Evolutionary conservation across 2,329 filamentous ascomycete genomes (phyloP), one percentile per base, ranked within the genome.

Genomic region (Meredithiella fracta): DNA sequence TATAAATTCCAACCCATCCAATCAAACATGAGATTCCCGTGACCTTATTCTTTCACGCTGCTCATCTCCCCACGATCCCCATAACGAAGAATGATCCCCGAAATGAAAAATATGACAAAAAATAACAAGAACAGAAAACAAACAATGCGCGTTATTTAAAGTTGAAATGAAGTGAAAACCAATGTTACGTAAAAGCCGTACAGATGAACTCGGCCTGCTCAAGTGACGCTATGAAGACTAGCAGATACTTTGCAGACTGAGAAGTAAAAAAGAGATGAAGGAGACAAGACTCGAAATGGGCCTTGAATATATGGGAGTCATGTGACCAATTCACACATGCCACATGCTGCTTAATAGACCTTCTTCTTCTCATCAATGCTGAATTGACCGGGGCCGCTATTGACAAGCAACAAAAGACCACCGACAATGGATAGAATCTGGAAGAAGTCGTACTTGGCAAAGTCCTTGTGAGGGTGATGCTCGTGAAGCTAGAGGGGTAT

Each of bases 351-450:
- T 62, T 78, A 98, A 75, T 98, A 98, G 63, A 98, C 92, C 80
- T 98, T 98, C 83, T 98, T 98, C 86, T 98, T 98, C 81, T 98
- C 92, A 72, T 98, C 92, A 70, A 97, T 91, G 69, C 86, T 94
- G 77, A 97, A 86, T 70, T 95, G 90, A 61, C 92, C 92, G 8
- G 92, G 92, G 60, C 92, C 92, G 80, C 92, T 96, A 80, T 98
- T 98, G 73, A 97, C 90, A 62, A 98, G 80, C 62, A 98, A 83
- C 58, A 98, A 78, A 58, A 98, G 86, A 69, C 92, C 92, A 61
- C 92, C 92, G 62, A 97, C 91, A 68, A 98, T 98, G 54, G 92
- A 98, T 56, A 98, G 78, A 64, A 97, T 96, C 76, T 98, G 92
- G 83, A 98, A 98, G 78, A 98, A 98, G 70, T 98, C 92, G 79